Conservation (phyloP, 805 yeast species). For the Cyberlindnera bimundalis region DNA sequence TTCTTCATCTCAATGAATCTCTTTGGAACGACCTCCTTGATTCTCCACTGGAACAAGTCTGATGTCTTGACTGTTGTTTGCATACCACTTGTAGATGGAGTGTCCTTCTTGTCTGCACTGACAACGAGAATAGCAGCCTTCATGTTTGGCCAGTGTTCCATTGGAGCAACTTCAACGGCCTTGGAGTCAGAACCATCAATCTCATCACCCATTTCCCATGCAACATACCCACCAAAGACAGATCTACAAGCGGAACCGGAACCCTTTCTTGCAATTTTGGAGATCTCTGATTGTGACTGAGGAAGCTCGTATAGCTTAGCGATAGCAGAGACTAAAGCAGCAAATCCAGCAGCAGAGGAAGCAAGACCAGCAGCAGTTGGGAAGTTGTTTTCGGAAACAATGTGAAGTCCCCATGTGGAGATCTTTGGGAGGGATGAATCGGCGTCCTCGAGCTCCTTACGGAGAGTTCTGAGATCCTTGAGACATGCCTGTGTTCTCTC, state of each 20-base stretch:
- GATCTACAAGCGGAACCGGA: slow-evolving; percentile 99
- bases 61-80: slow-evolving; percentile 90
- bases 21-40: slow-evolving; percentile 78
- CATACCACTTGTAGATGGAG: slow-evolving; percentile 95
- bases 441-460: slow-evolving; percentile 54
- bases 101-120: slow-evolving; percentile 90
- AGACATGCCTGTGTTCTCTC: slow-evolving; percentile 70
- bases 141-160: slow-evolving; percentile 87
- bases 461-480: slow-evolving; percentile 64
- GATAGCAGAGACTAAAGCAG: slow-evolving; percentile 89
- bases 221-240: slow-evolving; percentile 94
- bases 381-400: slow-evolving; percentile 92
- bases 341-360: slow-evolving; percentile 97
- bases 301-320: slow-evolving; percentile 83
- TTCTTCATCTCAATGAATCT: slow-evolving; percentile 81
- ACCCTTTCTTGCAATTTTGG: slow-evolving; percentile 95
- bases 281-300: slow-evolving; percentile 78
- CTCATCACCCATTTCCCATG: slow-evolving; percentile 93
- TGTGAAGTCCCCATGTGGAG: slow-evolving; percentile 63
- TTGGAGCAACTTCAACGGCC: slow-evolving; percentile 88
- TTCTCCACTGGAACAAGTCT: slow-evolving; percentile 77
- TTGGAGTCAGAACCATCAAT: slow-evolving; percentile 86
- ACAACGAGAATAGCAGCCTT: slow-evolving; percentile 91
- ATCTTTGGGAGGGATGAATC: slow-evolving; percentile 57
- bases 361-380: slow-evolving; percentile 99